phyloP scores from a whole-genome alignment of 1,139 yeast species.

The Zhuliangozyma blackwelliae region DNA sequence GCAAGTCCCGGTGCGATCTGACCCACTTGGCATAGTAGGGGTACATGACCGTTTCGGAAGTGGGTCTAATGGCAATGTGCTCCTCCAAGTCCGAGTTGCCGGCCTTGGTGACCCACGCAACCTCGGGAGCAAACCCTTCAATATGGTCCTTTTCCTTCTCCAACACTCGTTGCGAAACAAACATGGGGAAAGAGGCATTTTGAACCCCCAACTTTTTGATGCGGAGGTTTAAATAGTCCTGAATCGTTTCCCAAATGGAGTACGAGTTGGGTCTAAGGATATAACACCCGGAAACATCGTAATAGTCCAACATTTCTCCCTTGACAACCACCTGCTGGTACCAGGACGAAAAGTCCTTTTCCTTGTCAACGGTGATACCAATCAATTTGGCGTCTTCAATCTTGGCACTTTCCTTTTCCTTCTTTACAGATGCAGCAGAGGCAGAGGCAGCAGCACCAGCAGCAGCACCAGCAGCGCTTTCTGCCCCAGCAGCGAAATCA shows the following conservation, averaged over 20 bases:
- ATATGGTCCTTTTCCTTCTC: constrained; percentile 98
- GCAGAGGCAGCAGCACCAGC: constrained; percentile 22
- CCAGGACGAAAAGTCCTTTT: constrained; percentile 93
- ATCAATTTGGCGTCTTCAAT: constrained; percentile 87
- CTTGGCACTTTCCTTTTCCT: constrained; percentile 47
- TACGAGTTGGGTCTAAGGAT: constrained; percentile 96
- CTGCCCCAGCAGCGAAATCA: constrained; percentile 54
- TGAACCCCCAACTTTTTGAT: constrained; percentile 89
- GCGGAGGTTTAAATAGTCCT: constrained; percentile 73
- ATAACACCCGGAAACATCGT: constrained; percentile 98
- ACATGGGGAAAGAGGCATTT: constrained; percentile 98
- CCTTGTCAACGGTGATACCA: constrained; percentile 94
- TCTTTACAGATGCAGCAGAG: constrained; percentile 23
- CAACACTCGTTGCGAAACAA: constrained; percentile 85
- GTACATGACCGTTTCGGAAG: constrained; percentile 99
- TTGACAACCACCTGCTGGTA: constrained; percentile 92
- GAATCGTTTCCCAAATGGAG: constrained; percentile 92
- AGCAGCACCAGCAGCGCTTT: constrained; percentile 31
- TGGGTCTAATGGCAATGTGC: constrained; percentile 98
- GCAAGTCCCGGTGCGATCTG: constrained; percentile 96
- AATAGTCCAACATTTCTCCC: constrained; percentile 97
- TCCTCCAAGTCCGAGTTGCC: constrained; percentile 93
- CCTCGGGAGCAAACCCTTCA: constrained; percentile 99
- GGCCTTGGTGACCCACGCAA: constrained; percentile 98
- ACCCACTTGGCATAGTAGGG: constrained; percentile 99